Evolutionary conservation across 257 asterid species (phyloP), one percentile per base, ranked within the genome.

Genomic region (Nemophila menziesii): DNA sequence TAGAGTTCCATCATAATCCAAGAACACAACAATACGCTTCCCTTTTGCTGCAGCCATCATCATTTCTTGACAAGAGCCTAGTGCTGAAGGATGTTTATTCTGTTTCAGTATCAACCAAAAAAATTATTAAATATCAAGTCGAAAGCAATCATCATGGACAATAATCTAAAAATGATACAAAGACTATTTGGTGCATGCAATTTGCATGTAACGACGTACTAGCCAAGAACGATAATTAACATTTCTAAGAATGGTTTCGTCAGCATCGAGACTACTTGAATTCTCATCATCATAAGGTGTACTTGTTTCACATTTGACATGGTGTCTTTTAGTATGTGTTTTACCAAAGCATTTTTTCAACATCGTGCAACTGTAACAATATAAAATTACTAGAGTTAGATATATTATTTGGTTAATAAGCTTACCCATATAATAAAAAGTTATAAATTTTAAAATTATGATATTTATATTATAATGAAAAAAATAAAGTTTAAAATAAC

Each of bases 1-100:
- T 21, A 85, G 79, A 26, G 95, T 85, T 15, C 93, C 95, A 20
- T 85, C 95, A 38, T 80, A 85, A 22, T 85, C 96, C 42, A 78
- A 52, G 54, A 85, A 85, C 72, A 85, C 75, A 15, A 75, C 92
- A 12, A 85, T 62, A 26, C 72, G 65, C 55, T 75, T 85, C 23
- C 71, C 72, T 20, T 52, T 21, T 0, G 54, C 49, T 2, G 7
- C 43, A 4, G 19, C 55, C 58, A 65, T 64, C 48, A 72, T 65
- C 48, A 72, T 65, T 48, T 16, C 59, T 12, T 65, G 14, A 29
- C 74, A 84, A 11, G 58, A 70, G 34, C 55, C 44, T 41, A 84
- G 21, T 8, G 95, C 93, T 16, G 62, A 72, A 33, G 95, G 95
- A 22, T 74, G 83, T 16, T 69, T 71, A 22, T 63, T 37, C 94